phyloP scores from a whole-genome alignment of 2,329 filamentous ascomycete genomes.

The Graphium sp. region DNA sequence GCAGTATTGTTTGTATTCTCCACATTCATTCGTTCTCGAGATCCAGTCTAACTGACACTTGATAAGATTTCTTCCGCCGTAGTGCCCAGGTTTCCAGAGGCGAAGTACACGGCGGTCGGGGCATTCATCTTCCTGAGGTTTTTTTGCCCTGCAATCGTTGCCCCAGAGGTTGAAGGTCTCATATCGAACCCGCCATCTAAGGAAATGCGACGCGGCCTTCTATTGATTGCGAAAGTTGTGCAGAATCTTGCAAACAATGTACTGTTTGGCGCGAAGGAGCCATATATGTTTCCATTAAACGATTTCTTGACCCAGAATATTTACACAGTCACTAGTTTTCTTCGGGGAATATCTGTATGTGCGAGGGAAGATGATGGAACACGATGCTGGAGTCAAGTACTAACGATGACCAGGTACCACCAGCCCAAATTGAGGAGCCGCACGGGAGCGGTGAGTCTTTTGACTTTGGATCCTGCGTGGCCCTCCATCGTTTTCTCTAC shows the following conservation, averaged over 20 bases:
- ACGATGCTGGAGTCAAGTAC: too few relatives aligned
- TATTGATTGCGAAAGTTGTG: conserved; percentile 55
- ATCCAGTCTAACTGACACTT: too few relatives aligned
- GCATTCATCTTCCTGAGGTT: conserved; percentile 57
- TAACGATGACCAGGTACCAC: conserved; percentile 26
- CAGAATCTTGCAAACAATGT: conserved; percentile 60
- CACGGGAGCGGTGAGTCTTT: conserved; percentile 33
- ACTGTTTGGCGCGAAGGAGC: conserved; percentile 54
- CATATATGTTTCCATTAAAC: conserved; percentile 56
- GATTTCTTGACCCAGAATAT: conserved; percentile 54
- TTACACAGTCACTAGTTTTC: conserved; percentile 47
- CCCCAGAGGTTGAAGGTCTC: conserved; percentile 51
- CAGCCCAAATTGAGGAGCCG: conserved; percentile 23
- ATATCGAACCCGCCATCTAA: conserved; percentile 44
- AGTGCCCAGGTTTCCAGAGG: conserved; percentile 45
- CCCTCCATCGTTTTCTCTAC: conserved; percentile 51
- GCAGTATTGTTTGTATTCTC: conserved; percentile 37
- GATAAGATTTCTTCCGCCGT: conserved; percentile 51
- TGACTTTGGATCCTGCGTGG: conserved; percentile 56
- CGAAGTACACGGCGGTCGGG: conserved; percentile 56
- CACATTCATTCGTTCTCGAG: not conserved
- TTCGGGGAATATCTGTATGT: conserved; percentile 49
- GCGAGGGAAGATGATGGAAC: not conserved
- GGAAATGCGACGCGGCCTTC: conserved; percentile 49
- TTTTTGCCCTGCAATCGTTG: conserved; percentile 57